Conservation (phyloP, 352 stramenopile species). For the Pythium periplocum region DNA sequence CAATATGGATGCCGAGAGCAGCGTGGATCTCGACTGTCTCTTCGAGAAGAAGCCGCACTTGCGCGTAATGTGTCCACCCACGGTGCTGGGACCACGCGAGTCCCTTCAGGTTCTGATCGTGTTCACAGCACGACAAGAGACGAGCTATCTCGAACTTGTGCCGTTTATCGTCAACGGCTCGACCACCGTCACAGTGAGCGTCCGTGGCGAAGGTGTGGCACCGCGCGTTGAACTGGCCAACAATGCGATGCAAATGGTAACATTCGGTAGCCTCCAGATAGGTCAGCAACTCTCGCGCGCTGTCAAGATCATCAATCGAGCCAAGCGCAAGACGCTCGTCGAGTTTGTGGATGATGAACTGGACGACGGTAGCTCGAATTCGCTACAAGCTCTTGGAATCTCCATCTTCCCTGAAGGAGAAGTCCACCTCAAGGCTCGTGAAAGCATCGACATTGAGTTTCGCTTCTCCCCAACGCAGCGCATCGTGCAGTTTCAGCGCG, state of each 20-base stretch:
- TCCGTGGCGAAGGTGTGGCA: slow-evolving; percentile 71
- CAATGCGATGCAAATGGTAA: slow-evolving; percentile 67
- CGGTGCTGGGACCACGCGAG: slow-evolving; percentile 76
- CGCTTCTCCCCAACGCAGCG: slow-evolving; percentile 68
- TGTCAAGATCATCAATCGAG: slow-evolving; percentile 84
- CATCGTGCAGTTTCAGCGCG: slow-evolving; percentile 53
- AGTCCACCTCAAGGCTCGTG: slow-evolving; percentile 66
- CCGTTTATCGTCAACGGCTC: slow-evolving; percentile 90
- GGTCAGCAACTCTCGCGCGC: slow-evolving; percentile 64
- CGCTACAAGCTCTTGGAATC: slow-evolving; percentile 46
- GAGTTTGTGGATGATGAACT: slow-evolving; percentile 35
- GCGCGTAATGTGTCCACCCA: slow-evolving; percentile 80
- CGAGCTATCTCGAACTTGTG: slow-evolving; percentile 79
- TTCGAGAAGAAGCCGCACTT: slow-evolving; percentile 87
- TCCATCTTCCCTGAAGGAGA: slow-evolving; percentile 59
- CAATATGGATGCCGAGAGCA: slow-evolving; percentile 82
- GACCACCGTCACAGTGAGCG: slow-evolving; percentile 64
- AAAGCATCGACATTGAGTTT: slow-evolving; percentile 72
- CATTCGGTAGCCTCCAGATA: slow-evolving; percentile 83
- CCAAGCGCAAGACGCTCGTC: slow-evolving; percentile 67
- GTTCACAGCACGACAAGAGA: slow-evolving; percentile 84
- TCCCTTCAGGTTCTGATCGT: slow-evolving; percentile 69
- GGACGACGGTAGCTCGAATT: slow-evolving; percentile 5
- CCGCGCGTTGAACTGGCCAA: slow-evolving; percentile 88
- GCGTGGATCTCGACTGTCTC: slow-evolving; percentile 85